phyloP scores from a whole-genome alignment of 2,329 filamentous ascomycete species.

The Cercospora sojina region DNA sequence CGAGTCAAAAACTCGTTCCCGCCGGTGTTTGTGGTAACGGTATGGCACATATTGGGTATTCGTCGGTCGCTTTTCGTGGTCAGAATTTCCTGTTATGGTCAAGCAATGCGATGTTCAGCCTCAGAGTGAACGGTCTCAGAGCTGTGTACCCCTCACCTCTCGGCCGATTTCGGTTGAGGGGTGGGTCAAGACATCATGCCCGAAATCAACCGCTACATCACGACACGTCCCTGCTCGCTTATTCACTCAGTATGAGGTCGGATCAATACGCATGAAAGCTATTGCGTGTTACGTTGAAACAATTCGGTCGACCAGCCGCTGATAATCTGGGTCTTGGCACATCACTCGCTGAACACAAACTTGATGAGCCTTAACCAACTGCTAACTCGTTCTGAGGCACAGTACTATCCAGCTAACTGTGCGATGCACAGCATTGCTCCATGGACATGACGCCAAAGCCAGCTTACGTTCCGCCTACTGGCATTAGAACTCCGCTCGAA shows the following conservation, averaged over 20 bases:
- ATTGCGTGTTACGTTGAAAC: not conserved
- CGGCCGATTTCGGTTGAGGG: conserved; percentile 7
- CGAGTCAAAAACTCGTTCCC: conserved; percentile 36
- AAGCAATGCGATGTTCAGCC: not conserved
- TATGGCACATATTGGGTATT: not conserved
- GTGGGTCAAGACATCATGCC: conserved; percentile 1
- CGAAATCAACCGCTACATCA: not conserved
- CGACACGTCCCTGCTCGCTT: not conserved
- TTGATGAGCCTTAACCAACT: not conserved
- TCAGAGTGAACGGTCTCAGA: not conserved
- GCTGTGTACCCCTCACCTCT: conserved; percentile 7
- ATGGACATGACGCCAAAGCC: conserved; percentile 6
- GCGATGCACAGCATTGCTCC: not conserved
- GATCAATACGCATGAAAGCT: not conserved
- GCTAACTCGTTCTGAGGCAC: not conserved
- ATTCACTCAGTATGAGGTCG: not conserved
- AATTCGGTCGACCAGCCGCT: not conserved
- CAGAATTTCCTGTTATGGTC: conserved; percentile 4
- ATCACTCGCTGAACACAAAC: not conserved
- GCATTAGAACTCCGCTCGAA: conserved; percentile 16
- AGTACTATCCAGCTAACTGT: not conserved
- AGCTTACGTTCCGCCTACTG: conserved; percentile 14
- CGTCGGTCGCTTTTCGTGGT: not conserved
- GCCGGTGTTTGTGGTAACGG: conserved; percentile 19
- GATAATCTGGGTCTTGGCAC: not conserved